These are phyloP conservation scores for Chrysanthemum seticuspe DNA, from an alignment of 129 eudicot species.

Conservation along the genomic window DNA sequence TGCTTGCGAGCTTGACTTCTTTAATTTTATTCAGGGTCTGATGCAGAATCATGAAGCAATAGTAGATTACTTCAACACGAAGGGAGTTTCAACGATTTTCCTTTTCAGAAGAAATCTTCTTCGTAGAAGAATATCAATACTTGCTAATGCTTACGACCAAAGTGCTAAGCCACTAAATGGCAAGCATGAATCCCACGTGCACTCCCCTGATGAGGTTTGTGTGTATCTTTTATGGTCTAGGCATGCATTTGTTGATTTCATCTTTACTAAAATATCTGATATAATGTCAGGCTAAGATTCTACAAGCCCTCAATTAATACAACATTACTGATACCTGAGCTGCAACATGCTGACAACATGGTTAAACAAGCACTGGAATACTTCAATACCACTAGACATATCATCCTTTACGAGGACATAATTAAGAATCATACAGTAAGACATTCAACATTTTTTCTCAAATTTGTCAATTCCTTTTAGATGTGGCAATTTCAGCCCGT, in stretches of 20 bases:
- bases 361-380: constrained; percentile 57
- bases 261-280: too few relatives aligned
- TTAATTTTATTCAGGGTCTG: constrained; percentile 37
- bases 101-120: constrained; percentile 85
- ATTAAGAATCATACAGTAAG: constrained; percentile 68
- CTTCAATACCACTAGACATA: constrained; percentile 79
- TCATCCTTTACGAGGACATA: constrained; percentile 76
- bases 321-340: constrained; percentile 28
- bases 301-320: too few relatives aligned
- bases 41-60: constrained; percentile 88
- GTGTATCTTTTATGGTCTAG: constrained; percentile 6
- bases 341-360: constrained; percentile 69
- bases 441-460: too few relatives aligned
- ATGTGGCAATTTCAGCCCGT: too few relatives aligned
- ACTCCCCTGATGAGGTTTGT: constrained; percentile 75
- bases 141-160: constrained; percentile 86
- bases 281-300: too few relatives aligned
- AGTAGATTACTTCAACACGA: constrained; percentile 59
- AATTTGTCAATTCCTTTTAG: too few relatives aligned
- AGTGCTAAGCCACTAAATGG: constrained; percentile 80
- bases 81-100: constrained; percentile 75
- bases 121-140: constrained; percentile 86
- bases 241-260: not conserved
- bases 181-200: constrained; percentile 93
- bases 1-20: not conserved